Evolutionary conservation across 306 rosid species (phyloP).

Genomic region (Gynostemma pentaphyllum): DNA sequence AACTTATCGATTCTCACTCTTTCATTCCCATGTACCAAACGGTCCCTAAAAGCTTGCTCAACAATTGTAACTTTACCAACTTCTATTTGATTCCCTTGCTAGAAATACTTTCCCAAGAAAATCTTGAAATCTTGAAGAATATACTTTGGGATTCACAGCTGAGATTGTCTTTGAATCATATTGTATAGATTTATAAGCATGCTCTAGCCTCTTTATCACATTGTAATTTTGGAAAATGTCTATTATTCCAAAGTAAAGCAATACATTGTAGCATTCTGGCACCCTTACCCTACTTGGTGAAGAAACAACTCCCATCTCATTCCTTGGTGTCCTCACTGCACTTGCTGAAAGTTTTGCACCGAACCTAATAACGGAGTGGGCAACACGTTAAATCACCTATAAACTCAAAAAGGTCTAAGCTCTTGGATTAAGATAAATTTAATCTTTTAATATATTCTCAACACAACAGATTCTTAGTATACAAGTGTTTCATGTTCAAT

Average conservation of each 20-base stretch:
- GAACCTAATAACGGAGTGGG: slow-evolving; percentile 10
- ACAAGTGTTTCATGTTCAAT: too few relatives aligned
- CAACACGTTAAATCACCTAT: slow-evolving; percentile 3
- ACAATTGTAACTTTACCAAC: neutral
- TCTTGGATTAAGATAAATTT: too few relatives aligned
- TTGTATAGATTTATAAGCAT: slow-evolving; percentile 30
- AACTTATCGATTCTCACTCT: too few relatives aligned
- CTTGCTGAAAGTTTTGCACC: slow-evolving; percentile 27
- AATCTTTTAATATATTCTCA: too few relatives aligned
- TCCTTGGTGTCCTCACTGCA: slow-evolving; percentile 11
- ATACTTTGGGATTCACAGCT: slow-evolving; percentile 32
- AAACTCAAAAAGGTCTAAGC: too few relatives aligned
- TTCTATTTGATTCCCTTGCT: slow-evolving; percentile 14
- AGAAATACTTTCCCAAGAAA: slow-evolving; percentile 25
- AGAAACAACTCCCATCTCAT: slow-evolving; percentile 16
- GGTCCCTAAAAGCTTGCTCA: too few relatives aligned
- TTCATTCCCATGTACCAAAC: too few relatives aligned
- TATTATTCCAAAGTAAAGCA: slow-evolving; percentile 19
- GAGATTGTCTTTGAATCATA: slow-evolving; percentile 22
- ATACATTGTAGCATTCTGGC: slow-evolving; percentile 23
- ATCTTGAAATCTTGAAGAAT: slow-evolving; percentile 33
- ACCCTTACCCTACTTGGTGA: slow-evolving; percentile 6
- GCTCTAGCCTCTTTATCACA: slow-evolving; percentile 27
- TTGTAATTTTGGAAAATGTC: slow-evolving; percentile 26
- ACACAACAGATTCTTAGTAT: too few relatives aligned